A percentile compares a stretch with the other conserved stretches of the same genome.
These are phyloP conservation scores for Chiua virens DNA, from an alignment of 768 basidiomycete species.

Conservation along the genomic window DNA sequence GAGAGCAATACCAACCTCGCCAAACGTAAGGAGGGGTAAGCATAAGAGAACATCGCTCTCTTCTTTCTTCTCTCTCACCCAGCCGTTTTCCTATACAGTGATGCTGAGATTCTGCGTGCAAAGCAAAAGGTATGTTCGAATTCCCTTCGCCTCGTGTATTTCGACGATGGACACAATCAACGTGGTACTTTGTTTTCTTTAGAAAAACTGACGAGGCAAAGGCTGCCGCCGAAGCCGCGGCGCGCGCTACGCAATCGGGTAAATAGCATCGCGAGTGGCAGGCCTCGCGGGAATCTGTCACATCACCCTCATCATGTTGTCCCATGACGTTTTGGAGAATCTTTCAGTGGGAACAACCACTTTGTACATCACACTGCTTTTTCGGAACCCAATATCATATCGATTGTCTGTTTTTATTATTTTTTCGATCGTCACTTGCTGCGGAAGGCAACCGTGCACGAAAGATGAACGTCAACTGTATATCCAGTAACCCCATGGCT, in stretches of 20 bases:
- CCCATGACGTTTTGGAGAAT: constrained; percentile 8
- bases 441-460: not conserved
- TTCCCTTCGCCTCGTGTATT: constrained; percentile 5
- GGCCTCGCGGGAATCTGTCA: constrained; percentile 16
- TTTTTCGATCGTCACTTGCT: not conserved
- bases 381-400: constrained; percentile 16
- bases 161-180: constrained; percentile 6
- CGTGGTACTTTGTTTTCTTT: constrained; percentile 2
- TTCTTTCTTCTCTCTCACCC: constrained; percentile 22
- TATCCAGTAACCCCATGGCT: constrained; percentile 16
- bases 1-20: constrained; percentile 62
- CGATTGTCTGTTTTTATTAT: not conserved
- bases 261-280: constrained; percentile 39
- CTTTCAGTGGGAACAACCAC: constrained; percentile 12
- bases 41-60: constrained; percentile 22
- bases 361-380: constrained; percentile 7
- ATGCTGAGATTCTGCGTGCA: constrained; percentile 70
- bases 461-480: not conserved
- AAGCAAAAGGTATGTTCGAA: constrained; percentile 78
- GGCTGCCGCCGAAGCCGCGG: constrained; percentile 30
- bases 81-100: constrained; percentile 44
- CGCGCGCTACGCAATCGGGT: constrained; percentile 8
- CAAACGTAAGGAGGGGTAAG: constrained; percentile 77
- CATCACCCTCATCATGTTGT: not conserved
- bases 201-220: constrained; percentile 62